Evolutionary conservation across 371 early-diverging fungal species (phyloP).

Genomic region (Encephalitozoon romaleae): DNA sequence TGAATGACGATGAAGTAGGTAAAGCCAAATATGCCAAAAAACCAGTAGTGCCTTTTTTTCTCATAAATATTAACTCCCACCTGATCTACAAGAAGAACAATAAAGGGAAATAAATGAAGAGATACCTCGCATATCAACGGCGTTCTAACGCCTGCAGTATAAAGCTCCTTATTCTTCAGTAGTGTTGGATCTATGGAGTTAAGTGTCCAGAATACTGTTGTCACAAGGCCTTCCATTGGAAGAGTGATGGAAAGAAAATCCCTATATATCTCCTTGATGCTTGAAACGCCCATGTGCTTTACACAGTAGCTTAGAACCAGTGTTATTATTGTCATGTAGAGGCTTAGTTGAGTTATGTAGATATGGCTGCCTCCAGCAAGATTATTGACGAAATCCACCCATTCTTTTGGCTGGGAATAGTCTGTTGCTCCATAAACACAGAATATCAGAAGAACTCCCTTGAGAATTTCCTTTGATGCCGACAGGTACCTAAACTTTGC

Average conservation of each 20-base stretch:
- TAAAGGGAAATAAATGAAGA: conserved; percentile 20
- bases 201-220: conserved; percentile 25
- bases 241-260: background rate
- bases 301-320: conserved; percentile 6
- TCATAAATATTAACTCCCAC: background rate
- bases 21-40: background rate
- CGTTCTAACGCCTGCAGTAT: background rate
- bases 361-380: conserved; percentile 19
- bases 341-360: conserved; percentile 8
- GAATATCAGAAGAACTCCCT: background rate
- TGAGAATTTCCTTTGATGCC: background rate
- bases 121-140: conserved; percentile 10
- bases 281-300: background rate
- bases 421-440: conserved; percentile 26
- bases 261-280: background rate
- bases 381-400: background rate
- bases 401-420: conserved; percentile 13
- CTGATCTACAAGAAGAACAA: conserved; percentile 1
- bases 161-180: conserved; percentile 2
- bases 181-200: conserved; percentile 13
- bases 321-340: conserved; percentile 20
- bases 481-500: background rate
- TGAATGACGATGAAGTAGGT: background rate
- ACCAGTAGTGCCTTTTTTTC: background rate
- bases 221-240: conserved; percentile 16